These are phyloP conservation scores for Naganishia kalamii DNA, from an alignment of 768 basidiomycete species.

Conservation along the genomic window DNA sequence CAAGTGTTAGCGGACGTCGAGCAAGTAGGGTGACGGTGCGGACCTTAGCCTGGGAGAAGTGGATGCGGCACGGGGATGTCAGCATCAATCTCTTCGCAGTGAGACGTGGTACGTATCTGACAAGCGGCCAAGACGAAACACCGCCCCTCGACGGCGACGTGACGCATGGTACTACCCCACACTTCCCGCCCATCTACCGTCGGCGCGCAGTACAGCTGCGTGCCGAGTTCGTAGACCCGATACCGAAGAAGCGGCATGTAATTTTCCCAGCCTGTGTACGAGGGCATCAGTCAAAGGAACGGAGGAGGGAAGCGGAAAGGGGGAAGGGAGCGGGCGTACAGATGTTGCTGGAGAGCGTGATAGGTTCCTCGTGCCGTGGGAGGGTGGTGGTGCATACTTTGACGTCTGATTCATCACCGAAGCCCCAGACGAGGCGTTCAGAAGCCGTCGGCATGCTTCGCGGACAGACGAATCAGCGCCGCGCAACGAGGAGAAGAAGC, in stretches of 20 bases:
- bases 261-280: constrained; percentile 70
- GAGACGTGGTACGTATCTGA: constrained; percentile 14
- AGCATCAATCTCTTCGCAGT: background rate
- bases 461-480: background rate
- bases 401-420: constrained; percentile 51
- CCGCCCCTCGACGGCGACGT: constrained; percentile 63
- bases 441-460: constrained; percentile 54
- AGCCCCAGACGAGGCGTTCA: constrained; percentile 62
- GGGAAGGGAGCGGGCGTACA: too few species aligned
- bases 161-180: constrained; percentile 59
- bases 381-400: constrained; percentile 18
- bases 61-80: background rate
- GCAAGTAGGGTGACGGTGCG: background rate
- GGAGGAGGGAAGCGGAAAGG: too few species aligned
- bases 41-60: constrained; percentile 12
- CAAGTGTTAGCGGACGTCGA: constrained; percentile 43
- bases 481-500: background rate
- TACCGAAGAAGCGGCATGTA: constrained; percentile 63
- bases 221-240: constrained; percentile 58
- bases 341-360: constrained; percentile 57
- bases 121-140: constrained; percentile 59
- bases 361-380: constrained; percentile 51
- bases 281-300: too few species aligned
- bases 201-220: constrained; percentile 61
- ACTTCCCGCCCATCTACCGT: constrained; percentile 58